phyloP scores from a whole-genome alignment of 2,329 filamentous ascomycete genomes.

The Lasiodiplodia citricola region DNA sequence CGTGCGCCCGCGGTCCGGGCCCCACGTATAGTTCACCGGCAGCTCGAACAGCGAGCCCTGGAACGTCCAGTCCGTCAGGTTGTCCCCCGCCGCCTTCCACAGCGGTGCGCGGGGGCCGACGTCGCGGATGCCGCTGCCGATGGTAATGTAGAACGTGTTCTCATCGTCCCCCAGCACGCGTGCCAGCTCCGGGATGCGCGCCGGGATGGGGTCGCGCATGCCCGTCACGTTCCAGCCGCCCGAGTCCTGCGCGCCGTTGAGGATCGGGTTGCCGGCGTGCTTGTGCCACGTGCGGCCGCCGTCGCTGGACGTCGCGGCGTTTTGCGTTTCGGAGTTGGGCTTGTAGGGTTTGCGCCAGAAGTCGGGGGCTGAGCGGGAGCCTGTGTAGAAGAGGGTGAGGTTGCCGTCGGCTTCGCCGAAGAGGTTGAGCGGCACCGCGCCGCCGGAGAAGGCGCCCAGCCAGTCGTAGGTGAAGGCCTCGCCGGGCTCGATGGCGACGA shows the following conservation, averaged over 20 bases:
- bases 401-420: constrained; percentile 53
- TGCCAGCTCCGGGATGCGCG: constrained; percentile 50
- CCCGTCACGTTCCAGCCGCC: constrained; percentile 53
- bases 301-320: constrained; percentile 51
- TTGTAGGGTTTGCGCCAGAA: constrained; percentile 52
- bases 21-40: constrained; percentile 9
- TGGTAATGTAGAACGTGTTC: constrained; percentile 53
- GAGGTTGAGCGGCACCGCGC: constrained; percentile 55
- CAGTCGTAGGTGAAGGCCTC: constrained; percentile 54
- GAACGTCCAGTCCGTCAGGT: constrained; percentile 55
- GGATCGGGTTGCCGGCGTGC: constrained; percentile 53
- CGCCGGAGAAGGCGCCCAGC: constrained; percentile 60
- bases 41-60: constrained; percentile 48
- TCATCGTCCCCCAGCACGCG: constrained; percentile 47
- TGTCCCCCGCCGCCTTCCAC: constrained; percentile 51
- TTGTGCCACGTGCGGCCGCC: constrained; percentile 55
- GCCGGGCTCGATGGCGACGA: constrained; percentile 45
- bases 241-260: constrained; percentile 42
- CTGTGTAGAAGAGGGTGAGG: constrained; percentile 55
- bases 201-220: constrained; percentile 46
- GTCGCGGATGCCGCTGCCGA: constrained; percentile 55
- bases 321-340: constrained; percentile 53
- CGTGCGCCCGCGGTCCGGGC: constrained; percentile 33
- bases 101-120: constrained; percentile 54
- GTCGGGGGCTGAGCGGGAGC: constrained; percentile 52